Percentiles rank a stretch among this genome's conserved stretches.
Conservation (phyloP, 192 early-diverging fungal genomes). For the Chytriomyces confervae region DNA sequence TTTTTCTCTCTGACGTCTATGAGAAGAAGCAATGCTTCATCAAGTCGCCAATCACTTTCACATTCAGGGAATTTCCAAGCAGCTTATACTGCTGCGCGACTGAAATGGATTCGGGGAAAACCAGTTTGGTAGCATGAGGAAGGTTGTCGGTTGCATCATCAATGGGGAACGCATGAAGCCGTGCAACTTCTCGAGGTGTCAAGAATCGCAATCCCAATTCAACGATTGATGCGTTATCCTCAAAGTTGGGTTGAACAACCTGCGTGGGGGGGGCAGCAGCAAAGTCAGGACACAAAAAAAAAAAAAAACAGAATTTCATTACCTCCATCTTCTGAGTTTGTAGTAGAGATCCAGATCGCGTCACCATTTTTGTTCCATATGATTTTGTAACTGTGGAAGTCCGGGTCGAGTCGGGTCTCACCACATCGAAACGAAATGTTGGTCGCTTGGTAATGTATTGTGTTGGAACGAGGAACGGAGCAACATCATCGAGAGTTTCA, state of each 20-base stretch:
- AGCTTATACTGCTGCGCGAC: constrained; percentile 81
- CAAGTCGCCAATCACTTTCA: constrained; percentile 77
- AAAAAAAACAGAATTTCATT: constrained; percentile 14
- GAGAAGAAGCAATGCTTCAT: constrained; percentile 52
- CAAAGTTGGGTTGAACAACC: constrained; percentile 63
- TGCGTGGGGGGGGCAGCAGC: constrained; percentile 11
- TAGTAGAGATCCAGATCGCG: constrained; percentile 78
- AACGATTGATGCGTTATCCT: constrained; percentile 68
- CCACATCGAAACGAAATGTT: constrained; percentile 52
- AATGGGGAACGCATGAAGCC: constrained; percentile 82
- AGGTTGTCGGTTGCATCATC: constrained; percentile 31
- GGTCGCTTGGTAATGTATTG: constrained; percentile 46
- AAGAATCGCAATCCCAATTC: constrained; percentile 80
- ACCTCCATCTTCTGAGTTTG: constrained; percentile 75
- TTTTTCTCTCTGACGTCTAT: not conserved
- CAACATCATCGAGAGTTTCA: constrained; percentile 35
- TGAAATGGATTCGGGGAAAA: constrained; percentile 72
- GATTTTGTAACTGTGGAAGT: constrained; percentile 69
- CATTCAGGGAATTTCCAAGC: constrained; percentile 91
- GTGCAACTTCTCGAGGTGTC: constrained; percentile 79
- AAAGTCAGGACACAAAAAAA: constrained; percentile 7
- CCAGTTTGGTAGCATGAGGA: constrained; percentile 47
- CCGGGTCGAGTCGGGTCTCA: constrained; percentile 31
- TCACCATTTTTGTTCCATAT: constrained; percentile 78
- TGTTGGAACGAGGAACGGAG: constrained; percentile 40